Evolutionary conservation across 441 rosid genomes (phyloP).

Genomic region (Dalechampia spathulata): DNA sequence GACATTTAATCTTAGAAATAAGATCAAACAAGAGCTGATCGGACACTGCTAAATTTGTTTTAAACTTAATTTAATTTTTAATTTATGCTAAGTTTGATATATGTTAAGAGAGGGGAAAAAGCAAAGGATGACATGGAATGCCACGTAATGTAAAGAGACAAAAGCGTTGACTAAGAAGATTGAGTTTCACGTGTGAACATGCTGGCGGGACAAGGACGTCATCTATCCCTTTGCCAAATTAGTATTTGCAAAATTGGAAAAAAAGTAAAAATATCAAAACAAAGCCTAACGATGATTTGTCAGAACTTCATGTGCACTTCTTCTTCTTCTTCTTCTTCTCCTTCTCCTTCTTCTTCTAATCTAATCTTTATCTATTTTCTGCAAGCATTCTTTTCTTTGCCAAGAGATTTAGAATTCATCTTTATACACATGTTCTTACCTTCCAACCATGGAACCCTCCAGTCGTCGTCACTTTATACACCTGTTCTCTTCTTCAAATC

Average conservation of each 20-base stretch:
- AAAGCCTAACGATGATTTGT: conserved; percentile 24
- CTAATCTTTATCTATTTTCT: too few species aligned
- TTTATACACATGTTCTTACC: too few species aligned
- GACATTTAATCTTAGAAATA: too few species aligned
- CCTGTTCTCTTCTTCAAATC: too few species aligned
- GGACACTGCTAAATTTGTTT: too few species aligned
- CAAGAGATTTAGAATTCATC: too few species aligned
- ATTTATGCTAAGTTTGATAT: too few species aligned
- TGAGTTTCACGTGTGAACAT: conserved; percentile 33
- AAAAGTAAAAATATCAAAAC: neutral
- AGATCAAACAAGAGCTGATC: too few species aligned
- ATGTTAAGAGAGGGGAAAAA: neutral
- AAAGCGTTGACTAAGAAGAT: conserved; percentile 14
- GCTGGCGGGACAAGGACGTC: conserved; percentile 25
- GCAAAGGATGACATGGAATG: conserved; percentile 19
- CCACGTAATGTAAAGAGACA: conserved; percentile 11
- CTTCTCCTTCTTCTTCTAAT: neutral
- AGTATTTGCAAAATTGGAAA: neutral
- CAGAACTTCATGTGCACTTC: conserved; percentile 43
- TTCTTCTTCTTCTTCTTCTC: conserved; percentile 6
- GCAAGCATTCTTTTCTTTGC: too few species aligned
- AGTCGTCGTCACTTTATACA: too few species aligned
- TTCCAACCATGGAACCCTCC: too few species aligned
- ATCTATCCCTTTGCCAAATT: conserved; percentile 9
- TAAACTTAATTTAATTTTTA: too few species aligned